Conservation (phyloP, 352 stramenopile species). For the Elongisporangium prolatum region DNA sequence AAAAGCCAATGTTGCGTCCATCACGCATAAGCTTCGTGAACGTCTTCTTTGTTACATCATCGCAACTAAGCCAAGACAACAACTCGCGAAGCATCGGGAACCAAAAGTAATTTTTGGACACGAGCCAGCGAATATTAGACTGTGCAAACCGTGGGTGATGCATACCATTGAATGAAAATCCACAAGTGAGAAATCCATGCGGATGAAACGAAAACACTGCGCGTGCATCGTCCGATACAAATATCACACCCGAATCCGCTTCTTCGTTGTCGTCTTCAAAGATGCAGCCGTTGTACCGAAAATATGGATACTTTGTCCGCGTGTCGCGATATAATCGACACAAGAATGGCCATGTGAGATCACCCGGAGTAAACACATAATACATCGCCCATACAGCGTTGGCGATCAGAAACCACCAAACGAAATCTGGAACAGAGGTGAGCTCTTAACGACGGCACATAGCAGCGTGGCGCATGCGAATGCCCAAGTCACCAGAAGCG, state of each 20-base stretch:
- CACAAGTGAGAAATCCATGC: slow-evolving; percentile 55
- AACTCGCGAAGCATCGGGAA: slow-evolving; percentile 68
- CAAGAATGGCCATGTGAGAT: not conserved
- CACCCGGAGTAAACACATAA: not conserved
- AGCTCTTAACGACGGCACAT: not conserved
- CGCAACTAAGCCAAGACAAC: slow-evolving; percentile 61
- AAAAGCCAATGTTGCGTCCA: slow-evolving; percentile 68
- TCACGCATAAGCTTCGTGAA: slow-evolving; percentile 48
- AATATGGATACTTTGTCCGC: not conserved
- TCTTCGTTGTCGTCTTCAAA: not conserved
- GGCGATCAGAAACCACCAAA: not conserved
- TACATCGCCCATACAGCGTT: not conserved
- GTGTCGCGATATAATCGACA: not conserved
- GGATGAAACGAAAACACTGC: slow-evolving; percentile 51
- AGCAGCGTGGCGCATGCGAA: not conserved
- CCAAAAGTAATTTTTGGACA: slow-evolving; percentile 60
- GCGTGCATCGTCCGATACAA: not conserved
- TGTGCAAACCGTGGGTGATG: slow-evolving; percentile 43
- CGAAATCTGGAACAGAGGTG: not conserved
- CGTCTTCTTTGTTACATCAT: slow-evolving; percentile 34
- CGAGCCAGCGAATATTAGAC: slow-evolving; percentile 55
- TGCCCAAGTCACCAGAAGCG: not conserved
- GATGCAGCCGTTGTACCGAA: not conserved
- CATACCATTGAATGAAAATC: slow-evolving; percentile 48
- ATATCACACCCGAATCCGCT: not conserved